phyloP scores from a whole-genome alignment of 306 rosid genomes.

The Arachis stenosperma region DNA sequence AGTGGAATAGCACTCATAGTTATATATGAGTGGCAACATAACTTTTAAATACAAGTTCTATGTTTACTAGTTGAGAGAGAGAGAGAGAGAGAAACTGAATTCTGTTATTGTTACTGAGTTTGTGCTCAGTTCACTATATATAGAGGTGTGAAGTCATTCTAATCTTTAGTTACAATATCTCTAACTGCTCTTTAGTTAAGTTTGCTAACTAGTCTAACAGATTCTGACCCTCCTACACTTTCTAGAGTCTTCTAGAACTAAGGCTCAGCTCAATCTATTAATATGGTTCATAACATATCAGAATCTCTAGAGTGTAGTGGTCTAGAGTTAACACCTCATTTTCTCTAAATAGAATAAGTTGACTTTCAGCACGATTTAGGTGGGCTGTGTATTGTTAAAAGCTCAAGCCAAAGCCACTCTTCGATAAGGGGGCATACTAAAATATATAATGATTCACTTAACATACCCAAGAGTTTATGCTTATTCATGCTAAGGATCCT shows the following conservation, averaged over 20 bases:
- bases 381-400: background rate
- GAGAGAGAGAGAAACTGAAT: too few relatives aligned
- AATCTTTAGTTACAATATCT: too few relatives aligned
- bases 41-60: conserved; percentile 15
- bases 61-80: background rate
- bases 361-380: background rate
- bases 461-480: background rate
- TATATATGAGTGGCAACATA: conserved; percentile 3
- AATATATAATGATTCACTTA: too few relatives aligned
- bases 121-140: too few relatives aligned
- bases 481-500: background rate
- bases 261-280: too few relatives aligned
- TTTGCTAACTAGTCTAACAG: too few relatives aligned
- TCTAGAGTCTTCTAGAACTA: too few relatives aligned
- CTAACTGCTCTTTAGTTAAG: too few relatives aligned
- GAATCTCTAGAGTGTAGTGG: background rate
- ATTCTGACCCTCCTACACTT: too few relatives aligned
- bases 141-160: too few relatives aligned
- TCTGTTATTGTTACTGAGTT: too few relatives aligned
- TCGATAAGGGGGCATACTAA: background rate
- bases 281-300: background rate
- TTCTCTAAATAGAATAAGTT: background rate
- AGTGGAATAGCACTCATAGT: background rate
- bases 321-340: background rate
- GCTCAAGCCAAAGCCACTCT: background rate